Percentiles rank a stretch among this genome's conserved stretches.
phyloP scores from a whole-genome alignment of 2,329 filamentous ascomycete species.

The Ophiostoma tasmaniense region DNA sequence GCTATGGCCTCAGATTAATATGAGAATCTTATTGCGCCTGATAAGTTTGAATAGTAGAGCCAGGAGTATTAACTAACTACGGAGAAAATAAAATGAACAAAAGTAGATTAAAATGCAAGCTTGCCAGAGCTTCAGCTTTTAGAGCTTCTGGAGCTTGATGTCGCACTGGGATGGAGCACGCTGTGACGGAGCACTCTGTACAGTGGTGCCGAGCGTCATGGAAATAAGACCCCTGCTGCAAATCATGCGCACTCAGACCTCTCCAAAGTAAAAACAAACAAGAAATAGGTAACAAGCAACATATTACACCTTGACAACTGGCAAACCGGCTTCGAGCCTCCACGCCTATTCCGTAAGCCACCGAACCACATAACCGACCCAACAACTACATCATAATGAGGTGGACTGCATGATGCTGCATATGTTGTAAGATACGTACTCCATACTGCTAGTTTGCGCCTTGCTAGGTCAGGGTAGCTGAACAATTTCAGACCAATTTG shows the following conservation, averaged over 20 bases:
- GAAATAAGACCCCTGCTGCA: slow-evolving; percentile 1
- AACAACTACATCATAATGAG: not conserved
- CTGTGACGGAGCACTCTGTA: not conserved
- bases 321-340: too few relatives aligned
- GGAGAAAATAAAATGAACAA: not conserved
- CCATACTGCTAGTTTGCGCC: too few relatives aligned
- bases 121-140: not conserved
- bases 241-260: not conserved
- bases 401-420: not conserved
- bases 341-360: not conserved
- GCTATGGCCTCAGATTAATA: not conserved
- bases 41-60: not conserved
- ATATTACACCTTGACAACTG: not conserved
- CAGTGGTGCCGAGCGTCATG: not conserved
- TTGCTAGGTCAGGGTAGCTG: not conserved
- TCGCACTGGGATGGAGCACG: not conserved
- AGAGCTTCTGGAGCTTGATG: not conserved
- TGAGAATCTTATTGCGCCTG: not conserved
- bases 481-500: not conserved
- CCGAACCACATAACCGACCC: not conserved
- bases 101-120: not conserved
- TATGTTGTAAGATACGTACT: not conserved
- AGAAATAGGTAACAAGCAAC: not conserved
- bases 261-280: not conserved
- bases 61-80: not conserved